Evolutionary conservation across 768 basidiomycete genomes (phyloP).

Genomic region (Auricularia cornea): DNA sequence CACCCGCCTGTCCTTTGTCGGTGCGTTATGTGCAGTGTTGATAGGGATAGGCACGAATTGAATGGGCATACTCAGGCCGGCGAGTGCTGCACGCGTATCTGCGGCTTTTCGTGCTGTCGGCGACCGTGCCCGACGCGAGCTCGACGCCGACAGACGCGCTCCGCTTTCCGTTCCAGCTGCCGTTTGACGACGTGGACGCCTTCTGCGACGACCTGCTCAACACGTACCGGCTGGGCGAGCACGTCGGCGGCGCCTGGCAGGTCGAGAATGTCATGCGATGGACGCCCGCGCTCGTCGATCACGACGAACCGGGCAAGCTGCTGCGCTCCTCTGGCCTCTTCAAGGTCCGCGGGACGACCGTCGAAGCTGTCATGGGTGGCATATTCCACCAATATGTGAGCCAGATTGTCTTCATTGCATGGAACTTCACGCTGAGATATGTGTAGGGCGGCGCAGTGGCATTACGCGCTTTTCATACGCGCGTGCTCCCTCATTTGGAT

Average conservation of each 20-base stretch:
- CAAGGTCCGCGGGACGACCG: conserved; percentile 70
- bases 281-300: conserved; percentile 47
- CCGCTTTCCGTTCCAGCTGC: conserved; percentile 30
- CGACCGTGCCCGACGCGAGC: conserved; percentile 32
- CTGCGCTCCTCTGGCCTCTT: conserved; percentile 55
- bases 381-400: conserved; percentile 71
- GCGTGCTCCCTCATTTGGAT: conserved; percentile 29
- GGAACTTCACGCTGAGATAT: conserved; percentile 17
- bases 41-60: neutral
- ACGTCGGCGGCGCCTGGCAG: conserved; percentile 68
- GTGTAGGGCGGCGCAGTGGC: conserved; percentile 31
- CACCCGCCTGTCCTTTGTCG: conserved; percentile 61
- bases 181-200: conserved; percentile 42
- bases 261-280: conserved; percentile 67
- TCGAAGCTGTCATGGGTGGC: conserved; percentile 68
- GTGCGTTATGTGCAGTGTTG: conserved; percentile 29
- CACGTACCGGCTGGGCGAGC: conserved; percentile 63
- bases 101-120: conserved; percentile 48
- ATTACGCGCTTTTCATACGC: conserved; percentile 35
- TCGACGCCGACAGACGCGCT: neutral
- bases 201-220: conserved; percentile 52
- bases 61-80: conserved; percentile 44
- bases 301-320: conserved; percentile 23
- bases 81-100: conserved; percentile 71
- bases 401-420: conserved; percentile 11